Conservation (phyloP, 169 alveolate genomes). For the Toxoplasma gondii region DNA sequence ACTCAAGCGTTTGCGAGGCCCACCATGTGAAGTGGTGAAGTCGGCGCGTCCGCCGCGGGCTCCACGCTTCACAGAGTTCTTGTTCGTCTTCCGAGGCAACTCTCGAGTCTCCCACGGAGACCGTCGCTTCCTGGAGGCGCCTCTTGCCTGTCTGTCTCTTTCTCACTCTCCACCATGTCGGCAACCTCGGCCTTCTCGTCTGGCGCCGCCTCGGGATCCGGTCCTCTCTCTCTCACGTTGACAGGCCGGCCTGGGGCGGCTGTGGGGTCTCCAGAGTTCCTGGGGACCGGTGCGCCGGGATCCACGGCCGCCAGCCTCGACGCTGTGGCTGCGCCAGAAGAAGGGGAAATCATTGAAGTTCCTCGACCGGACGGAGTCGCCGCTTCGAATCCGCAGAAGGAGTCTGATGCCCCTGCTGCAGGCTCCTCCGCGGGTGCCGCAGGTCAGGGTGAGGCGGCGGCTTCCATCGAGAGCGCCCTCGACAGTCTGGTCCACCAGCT, state of each 20-base stretch:
- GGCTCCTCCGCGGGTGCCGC: neutral
- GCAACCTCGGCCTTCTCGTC: neutral
- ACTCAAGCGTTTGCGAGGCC: too few relatives aligned
- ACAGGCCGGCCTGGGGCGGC: neutral
- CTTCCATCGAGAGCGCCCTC: constrained; percentile 67
- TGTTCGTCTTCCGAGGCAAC: too few relatives aligned
- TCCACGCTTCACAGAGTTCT: too few relatives aligned
- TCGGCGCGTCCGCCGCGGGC: too few relatives aligned
- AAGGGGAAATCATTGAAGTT: neutral
- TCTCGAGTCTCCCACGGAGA: too few relatives aligned
- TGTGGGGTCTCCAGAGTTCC: neutral
- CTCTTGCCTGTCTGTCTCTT: too few relatives aligned
- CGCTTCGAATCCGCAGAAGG: constrained; percentile 20
- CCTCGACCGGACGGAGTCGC: neutral
- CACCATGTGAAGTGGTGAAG: too few relatives aligned
- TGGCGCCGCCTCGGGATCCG: neutral
- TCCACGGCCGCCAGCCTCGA: neutral
- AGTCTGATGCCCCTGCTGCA: neutral
- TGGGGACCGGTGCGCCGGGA: neutral
- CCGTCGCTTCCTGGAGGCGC: too few relatives aligned
- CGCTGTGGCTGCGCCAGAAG: neutral
- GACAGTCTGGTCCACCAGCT: constrained; percentile 68
- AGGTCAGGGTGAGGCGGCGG: constrained; percentile 45
- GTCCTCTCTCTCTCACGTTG: neutral
- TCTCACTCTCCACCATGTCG: neutral